Percentiles rank a stretch among this genome's conserved stretches.
Conservation (phyloP, 2,329 filamentous ascomycete genomes). For the Monilinia fructicola region DNA sequence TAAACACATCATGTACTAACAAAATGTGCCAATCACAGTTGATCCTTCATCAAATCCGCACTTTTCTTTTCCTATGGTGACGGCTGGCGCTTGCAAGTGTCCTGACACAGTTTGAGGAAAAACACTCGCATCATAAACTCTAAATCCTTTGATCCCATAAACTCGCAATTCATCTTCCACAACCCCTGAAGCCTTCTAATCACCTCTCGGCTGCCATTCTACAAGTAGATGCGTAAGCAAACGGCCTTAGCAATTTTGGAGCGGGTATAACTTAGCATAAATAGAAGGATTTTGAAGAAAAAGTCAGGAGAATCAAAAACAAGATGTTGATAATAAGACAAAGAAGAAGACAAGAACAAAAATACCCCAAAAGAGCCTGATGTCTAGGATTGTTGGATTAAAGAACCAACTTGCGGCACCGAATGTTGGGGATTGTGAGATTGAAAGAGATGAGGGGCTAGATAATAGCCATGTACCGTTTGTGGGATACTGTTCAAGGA, state of each 20-base stretch:
- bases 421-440: neutral
- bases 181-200: conserved; percentile 36
- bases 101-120: conserved; percentile 32
- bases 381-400: too few relatives aligned
- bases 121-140: conserved; percentile 35
- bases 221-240: conserved; percentile 6
- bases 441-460: conserved; percentile 6
- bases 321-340: too few relatives aligned
- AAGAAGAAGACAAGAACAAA: too few relatives aligned
- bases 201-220: conserved; percentile 28
- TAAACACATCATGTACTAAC: neutral
- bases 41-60: conserved; percentile 23
- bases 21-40: neutral
- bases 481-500: conserved; percentile 43
- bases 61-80: conserved; percentile 36
- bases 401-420: conserved; percentile 5
- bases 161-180: conserved; percentile 34
- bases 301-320: too few relatives aligned
- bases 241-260: neutral
- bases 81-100: conserved; percentile 33
- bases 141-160: conserved; percentile 32
- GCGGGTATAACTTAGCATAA: too few relatives aligned
- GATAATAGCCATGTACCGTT: conserved; percentile 15
- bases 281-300: too few relatives aligned
- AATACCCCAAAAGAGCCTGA: too few relatives aligned